phyloP scores from a whole-genome alignment of 2,329 filamentous ascomycete species.

The Monosporascus sp. region DNA sequence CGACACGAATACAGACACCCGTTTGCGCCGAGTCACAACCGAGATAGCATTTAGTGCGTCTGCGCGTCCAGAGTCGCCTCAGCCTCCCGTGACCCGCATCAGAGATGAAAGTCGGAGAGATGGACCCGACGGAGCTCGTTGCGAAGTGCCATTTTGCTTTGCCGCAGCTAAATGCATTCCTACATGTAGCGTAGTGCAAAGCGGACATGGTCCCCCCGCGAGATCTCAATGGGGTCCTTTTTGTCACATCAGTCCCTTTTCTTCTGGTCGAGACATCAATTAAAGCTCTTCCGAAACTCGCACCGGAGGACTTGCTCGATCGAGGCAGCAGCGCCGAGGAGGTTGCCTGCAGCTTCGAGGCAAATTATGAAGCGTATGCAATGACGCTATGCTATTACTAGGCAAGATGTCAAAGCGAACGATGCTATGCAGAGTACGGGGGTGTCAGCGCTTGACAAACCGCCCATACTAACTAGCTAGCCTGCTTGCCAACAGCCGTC shows the following conservation, averaged over 20 bases:
- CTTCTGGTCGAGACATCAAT: background rate
- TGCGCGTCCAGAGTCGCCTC: background rate
- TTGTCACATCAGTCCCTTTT: background rate
- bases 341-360: constrained; percentile 9
- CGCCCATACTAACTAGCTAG: too few relatives aligned
- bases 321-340: background rate
- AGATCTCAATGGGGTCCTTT: background rate
- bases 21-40: background rate
- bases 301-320: background rate
- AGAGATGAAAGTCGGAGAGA: background rate
- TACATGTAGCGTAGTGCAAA: background rate
- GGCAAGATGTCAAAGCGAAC: background rate
- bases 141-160: background rate
- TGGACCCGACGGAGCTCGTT: background rate
- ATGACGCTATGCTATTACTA: constrained; percentile 2
- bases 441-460: background rate
- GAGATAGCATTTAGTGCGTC: background rate
- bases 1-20: background rate
- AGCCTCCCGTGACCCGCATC: background rate
- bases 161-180: background rate
- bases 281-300: background rate
- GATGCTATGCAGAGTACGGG: background rate
- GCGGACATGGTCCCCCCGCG: background rate
- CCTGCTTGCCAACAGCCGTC: background rate
- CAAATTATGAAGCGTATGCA: constrained; percentile 7